Evolutionary conservation across 768 basidiomycete genomes (phyloP), one percentile per base, ranked within the genome.

Genomic region (Epithele typhae): DNA sequence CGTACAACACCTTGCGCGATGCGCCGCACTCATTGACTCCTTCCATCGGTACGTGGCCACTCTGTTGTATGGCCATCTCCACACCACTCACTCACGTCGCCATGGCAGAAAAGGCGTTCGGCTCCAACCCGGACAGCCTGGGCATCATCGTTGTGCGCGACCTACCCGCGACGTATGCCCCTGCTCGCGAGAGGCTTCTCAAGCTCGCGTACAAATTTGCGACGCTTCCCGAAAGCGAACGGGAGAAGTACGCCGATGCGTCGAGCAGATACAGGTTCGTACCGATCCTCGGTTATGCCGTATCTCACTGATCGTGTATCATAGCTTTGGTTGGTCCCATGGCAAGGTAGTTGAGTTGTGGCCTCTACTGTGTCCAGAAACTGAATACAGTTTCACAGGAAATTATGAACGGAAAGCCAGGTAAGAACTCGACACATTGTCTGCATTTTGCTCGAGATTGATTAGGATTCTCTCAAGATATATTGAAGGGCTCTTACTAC

Each of bases 321-420:
- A 38, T 52, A 88, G 85, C 62, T 97, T 93, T 64, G 95, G 95
- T n/a, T 98, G 95, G 95, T 90, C 87, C 36, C 90, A 95, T 66
- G 95, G 95, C 45, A 96, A 97, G 76, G 87, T 82, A 55, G 42
- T 61, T 51, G 14, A 24, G 9, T 19, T 19, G 18, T 38, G 19
- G 19, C 25, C 15, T 19, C 18, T 23, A 4, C 17, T 32, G 33
- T 32, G 15, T 9, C n/a, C 30, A 9, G 9, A 15, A 9, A 32
- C 30, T 32, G 9, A 32, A 9, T 9, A 32, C 30, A 15, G 30
- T 36, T 5, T 2, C 25, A 23, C 45, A 90, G 82, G 95, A 97
- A 74, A 81, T 94, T 37, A 96, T 97, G 93, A 97, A 97, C 59
- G 94, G 94, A 24, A 84, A 81, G 56, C 88, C 86, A 54, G 89